Evolutionary conservation across 2,329 filamentous ascomycete genomes (phyloP).

Genomic region (Alternaria angustiovoidea): DNA sequence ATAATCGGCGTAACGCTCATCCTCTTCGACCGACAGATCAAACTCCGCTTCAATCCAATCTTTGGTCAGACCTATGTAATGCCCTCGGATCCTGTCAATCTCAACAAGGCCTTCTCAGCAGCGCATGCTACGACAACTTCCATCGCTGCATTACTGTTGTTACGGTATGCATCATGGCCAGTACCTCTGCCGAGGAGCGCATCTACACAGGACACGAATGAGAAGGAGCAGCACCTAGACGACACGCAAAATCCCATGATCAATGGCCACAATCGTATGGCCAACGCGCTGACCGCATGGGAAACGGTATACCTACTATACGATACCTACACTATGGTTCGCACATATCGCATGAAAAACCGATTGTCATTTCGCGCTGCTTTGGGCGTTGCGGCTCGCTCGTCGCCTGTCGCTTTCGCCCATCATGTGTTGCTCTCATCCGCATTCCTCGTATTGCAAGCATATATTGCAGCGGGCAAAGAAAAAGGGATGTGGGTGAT

Average conservation of each 20-base stretch:
- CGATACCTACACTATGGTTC: neutral
- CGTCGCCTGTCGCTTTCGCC: neutral
- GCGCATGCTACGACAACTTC: slow-evolving; percentile 2
- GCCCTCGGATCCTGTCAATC: neutral
- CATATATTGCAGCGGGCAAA: neutral
- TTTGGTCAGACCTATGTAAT: neutral
- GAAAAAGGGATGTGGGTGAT: slow-evolving; percentile 3
- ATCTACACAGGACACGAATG: neutral
- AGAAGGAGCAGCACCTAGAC: neutral
- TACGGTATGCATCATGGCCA: neutral
- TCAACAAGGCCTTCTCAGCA: neutral
- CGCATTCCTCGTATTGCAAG: slow-evolving; percentile 2
- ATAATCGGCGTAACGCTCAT: no score
- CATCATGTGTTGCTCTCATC: slow-evolving; percentile 3
- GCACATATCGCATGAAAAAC: neutral
- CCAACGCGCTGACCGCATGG: slow-evolving; percentile 1
- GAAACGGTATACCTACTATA: slow-evolving; percentile 2
- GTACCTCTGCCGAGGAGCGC: neutral
- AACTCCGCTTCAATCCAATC: no score
- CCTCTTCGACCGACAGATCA: no score
- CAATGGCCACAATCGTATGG: neutral
- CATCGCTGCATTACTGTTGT: neutral
- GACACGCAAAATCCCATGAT: neutral
- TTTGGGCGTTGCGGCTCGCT: neutral
- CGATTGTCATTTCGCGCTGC: neutral